A percentile compares a stretch with the other conserved stretches of the same genome.
phyloP scores from a whole-genome alignment of 768 basidiomycete species.

The Boletus reticulatus region DNA sequence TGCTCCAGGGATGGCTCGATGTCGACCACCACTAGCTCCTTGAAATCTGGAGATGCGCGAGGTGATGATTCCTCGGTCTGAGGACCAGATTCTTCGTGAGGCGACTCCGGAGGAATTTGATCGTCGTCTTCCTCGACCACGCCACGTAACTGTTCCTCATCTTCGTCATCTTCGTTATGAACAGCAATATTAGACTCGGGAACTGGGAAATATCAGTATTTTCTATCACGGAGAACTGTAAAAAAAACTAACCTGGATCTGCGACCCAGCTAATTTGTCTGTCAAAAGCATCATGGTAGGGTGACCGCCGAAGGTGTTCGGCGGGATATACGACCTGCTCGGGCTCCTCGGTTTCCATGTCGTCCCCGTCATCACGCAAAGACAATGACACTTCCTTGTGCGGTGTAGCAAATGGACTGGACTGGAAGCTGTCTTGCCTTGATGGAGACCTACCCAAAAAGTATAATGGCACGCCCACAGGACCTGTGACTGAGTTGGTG shows the following conservation, averaged over 20 bases:
- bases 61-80: conserved; percentile 54
- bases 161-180: conserved; percentile 49
- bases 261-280: conserved; percentile 78
- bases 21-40: conserved; percentile 57
- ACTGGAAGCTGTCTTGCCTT: conserved; percentile 58
- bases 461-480: conserved; percentile 50
- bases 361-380: conserved; percentile 55
- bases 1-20: conserved; percentile 58
- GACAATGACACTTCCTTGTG: conserved; percentile 57
- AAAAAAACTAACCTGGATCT: conserved; percentile 53
- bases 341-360: conserved; percentile 33
- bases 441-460: conserved; percentile 44
- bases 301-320: conserved; percentile 50
- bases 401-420: conserved; percentile 72
- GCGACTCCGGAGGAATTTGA: conserved; percentile 51
- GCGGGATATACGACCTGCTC: conserved; percentile 66
- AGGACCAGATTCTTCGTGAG: conserved; percentile 42
- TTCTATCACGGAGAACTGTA: conserved; percentile 5
- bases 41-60: conserved; percentile 55
- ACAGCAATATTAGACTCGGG: conserved; percentile 66
- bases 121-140: conserved; percentile 45
- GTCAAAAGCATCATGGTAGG: conserved; percentile 47
- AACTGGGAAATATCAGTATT: conserved; percentile 35
- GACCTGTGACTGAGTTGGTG: conserved; percentile 41
- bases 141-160: conserved; percentile 37